Base-by-base conservation (phyloP, 257 asterid genomes). In the Phtheirospermum japonicum region DNA sequence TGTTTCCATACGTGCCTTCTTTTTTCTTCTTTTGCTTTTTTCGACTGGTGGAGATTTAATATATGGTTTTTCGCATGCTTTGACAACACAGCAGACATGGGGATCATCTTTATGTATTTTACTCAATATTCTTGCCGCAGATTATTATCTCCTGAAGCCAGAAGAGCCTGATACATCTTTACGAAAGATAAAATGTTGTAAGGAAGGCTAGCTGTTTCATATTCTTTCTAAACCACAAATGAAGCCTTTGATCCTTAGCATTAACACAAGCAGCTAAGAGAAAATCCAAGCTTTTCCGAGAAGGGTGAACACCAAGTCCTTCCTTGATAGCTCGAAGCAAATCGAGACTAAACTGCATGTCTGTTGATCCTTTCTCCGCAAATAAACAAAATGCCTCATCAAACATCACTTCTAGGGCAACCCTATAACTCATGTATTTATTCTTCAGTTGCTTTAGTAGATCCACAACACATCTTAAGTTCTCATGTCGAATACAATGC, bases 221-320 rank as follows among this genome's bases (percentile, higher is more conserved):
- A 89, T 71, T 93, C 99, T 71, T 82, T 79, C 99, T 97, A 87
- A 58, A 89, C 74, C n/a, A 71, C 65, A 68, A 75, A 76, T 46
- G 92, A 76, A 39, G 83, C 42, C 62, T 77, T 57, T 68, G 83
- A 71, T 85, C 96, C 65, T 83, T 83, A 40, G 95, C 82, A 53
- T 20, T 68, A 30, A 75, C 82, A 59, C 95, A 87, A 23, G 96
- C 94, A 65, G 82, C 62, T 12, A 93, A 86, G 77, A 93, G 92
- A 83, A 93, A 87, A 78, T 93, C 97, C 30, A 93, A 84, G 67
- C 83, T 64, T 76, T 79, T 84, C 33, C 95, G 76, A 50, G 99
- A 83, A 69, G 95, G 97, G 31, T 37, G 71, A 68, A 81, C 55
- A n/a, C 79, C 80, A 12, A 93, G 62, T 69, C 87, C 89, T 40